Evolutionary conservation across 1,139 yeast species (phyloP), one percentile per base, ranked within the genome.

Genomic region (Zygotorulaspora mrakii): DNA sequence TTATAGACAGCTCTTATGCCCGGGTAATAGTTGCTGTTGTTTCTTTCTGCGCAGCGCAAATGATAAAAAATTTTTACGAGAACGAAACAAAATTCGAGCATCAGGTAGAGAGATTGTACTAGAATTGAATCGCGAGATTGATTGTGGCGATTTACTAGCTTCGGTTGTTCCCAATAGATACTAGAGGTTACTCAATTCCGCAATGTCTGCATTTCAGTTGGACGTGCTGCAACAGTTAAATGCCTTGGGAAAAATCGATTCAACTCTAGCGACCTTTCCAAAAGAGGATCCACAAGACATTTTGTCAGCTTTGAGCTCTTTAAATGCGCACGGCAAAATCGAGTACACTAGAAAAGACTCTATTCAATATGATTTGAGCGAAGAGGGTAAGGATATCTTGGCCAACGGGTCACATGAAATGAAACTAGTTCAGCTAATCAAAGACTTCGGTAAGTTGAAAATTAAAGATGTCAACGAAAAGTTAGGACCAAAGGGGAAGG

Each of bases 341-440:
- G 69, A 70, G 35, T 89, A 79, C 70, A 71, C 76, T 54, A 77
- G 86, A 50, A 73, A 79, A 43, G 97, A 89, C 62, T 70, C 74
- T 43, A 95, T 89, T 52, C 66, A 71, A 49, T 89, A 91, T 82
- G 67, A 71, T 18, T 74, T 89, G 50, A 83, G 95, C 13, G 67
- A 67, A 13, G 99, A 91, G 68, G 98, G 95, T 32, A 68, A 79
- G 52, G 88, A 85, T 37, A 85, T 89, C 50, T 74, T 85, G 18
- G 62, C 67, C 13, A 68, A 82, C 40, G 98, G 98, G 4, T 85
- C 96, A 16, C 96, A 94, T 57, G 99, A 91, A 68, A 77, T 77
- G 56, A 78, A 94, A 53, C 74, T 94, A 39, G 76, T 86, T 52
- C 87, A 82, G 61, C 88, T 94, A 34, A 70, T 83, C 47, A 75